Conservation (phyloP, 2,329 filamentous ascomycete genomes). For the Davidsoniella neocaledoniae region DNA sequence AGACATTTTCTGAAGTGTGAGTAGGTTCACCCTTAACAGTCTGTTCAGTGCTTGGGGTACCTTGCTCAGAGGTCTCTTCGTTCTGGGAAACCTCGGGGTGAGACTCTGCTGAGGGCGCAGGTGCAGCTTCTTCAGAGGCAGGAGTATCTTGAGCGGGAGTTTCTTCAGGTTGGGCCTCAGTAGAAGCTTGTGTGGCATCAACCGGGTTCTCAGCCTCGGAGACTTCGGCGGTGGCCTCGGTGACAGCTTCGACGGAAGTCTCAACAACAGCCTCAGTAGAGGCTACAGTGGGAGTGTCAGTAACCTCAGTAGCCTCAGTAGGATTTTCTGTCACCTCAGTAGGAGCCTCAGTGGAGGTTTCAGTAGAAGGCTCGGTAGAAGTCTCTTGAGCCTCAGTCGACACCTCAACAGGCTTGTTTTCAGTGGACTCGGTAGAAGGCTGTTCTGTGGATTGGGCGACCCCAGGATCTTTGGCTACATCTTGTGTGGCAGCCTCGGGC, state of each 20-base stretch:
- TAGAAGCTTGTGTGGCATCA: neutral
- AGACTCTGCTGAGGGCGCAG: conserved; percentile 6
- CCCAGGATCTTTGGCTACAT: too few relatives aligned
- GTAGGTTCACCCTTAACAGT: too few relatives aligned
- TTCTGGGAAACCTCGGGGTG: neutral
- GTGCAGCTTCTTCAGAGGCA: neutral
- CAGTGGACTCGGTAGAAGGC: neutral
- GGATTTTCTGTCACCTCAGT: neutral
- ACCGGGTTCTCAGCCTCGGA: too few relatives aligned
- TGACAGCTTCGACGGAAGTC: neutral
- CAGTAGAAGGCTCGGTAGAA: neutral
- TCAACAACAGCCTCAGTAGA: neutral
- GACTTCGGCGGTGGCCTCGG: neutral
- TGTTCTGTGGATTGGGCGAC: neutral
- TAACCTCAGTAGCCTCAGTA: neutral
- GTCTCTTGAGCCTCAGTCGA: neutral
- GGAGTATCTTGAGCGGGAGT: neutral
- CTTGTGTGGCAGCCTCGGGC: too few relatives aligned
- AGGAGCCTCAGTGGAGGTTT: neutral
- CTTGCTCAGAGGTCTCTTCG: neutral
- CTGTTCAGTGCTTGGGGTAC: neutral
- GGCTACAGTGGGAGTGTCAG: neutral
- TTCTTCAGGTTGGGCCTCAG: neutral
- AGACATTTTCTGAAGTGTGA: too few relatives aligned
- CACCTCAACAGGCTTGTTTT: neutral